Base-by-base conservation (phyloP, 306 rosid species). In the Corylus heterophylla region DNA sequence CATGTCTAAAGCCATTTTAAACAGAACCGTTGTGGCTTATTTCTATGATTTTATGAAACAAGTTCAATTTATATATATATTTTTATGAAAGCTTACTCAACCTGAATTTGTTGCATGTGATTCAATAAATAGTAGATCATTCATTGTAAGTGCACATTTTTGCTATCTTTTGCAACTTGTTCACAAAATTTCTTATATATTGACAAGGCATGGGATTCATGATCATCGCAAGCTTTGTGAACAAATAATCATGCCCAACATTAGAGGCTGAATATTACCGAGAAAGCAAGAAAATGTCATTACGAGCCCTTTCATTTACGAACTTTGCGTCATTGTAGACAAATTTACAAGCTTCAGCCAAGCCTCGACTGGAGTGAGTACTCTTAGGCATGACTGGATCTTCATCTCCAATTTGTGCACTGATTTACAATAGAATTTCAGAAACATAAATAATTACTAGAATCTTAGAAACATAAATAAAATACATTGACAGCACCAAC, bases 291-390 rank as follows among this genome's bases (percentile, higher is more conserved):
- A 86, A 77, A 75, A 91, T 83, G 81, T 91, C 97, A 82, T 81
- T 88, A 62, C 88, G 93, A 82, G 92, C 97, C 83, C 89, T 85
- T 79, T 91, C 97, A 83, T 91, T 91, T 31, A 89, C 89, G 80
- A 85, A 89, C 83, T 90, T 92, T 0, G 95, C 98, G 31, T 92
- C 98, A 22, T 94, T 91, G 80, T 52, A 82, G 71, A 72, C 90
- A 75, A 88, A 94, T 79, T 81, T 92, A 86, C 92, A 91, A 79
- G 97, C 97, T 68, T 86, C 94, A 70, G 90, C 90, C 74, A 92
- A 84, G 81, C 90, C 95, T 76, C 27, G 86, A 77, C 79, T 76
- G 69, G 88, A 75, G 74, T 17, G 80, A 81, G 49, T 73, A 54
- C 27, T 86, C 69, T 72, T 61, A 42, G 79, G 61, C 58, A 82